Base-by-base conservation (phyloP, 2,329 filamentous ascomycete genomes). In the Parastagonospora nodorum region DNA sequence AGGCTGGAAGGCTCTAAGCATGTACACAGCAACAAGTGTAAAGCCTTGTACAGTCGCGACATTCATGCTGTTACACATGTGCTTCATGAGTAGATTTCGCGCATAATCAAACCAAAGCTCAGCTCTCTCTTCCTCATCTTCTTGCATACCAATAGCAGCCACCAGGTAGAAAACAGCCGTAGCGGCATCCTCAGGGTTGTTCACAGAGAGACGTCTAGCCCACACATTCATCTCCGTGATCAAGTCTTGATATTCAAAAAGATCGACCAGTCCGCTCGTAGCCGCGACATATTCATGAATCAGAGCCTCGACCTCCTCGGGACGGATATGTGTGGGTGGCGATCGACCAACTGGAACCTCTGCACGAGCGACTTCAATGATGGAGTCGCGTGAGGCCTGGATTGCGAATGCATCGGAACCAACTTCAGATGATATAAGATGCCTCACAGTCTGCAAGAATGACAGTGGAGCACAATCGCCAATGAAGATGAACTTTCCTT, bases 401-500 rank as follows among this genome's bases (percentile, higher is more conserved):
- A 62, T 50, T 4, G 64, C 46, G 15, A 62, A 44, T 5, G 54
- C 60, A 12, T 64, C 60, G 8, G 63, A 50, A 29, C 64, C 66
- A 8, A 63, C 64, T 36, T 67, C 62, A 9, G 74, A 73, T 3
- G 77, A 76, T 7, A 81, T 76, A 5, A 82, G 72, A 38, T 80
- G 76, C 30, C 79, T 77, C 11, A 82, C 78, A 46, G 78, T 81
- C 58, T 82, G 80, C 31, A 82, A 58, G 45, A 82, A 82, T 0
- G 80, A 81, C 40, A 82, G 66, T 41, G 79, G 80, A 30, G 79
- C 80, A 32, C 78, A 82, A 51, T 82, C 80, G 11, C 80, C 80
- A 27, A 82, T 78, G 55, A 81, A 82, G 60, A 82, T 81, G 42
- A 80, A 76, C 48, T 81, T 82, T 5, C 80, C 80, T 53, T 81